A percentile compares a stretch with the other conserved stretches of the same genome.
phyloP scores from a whole-genome alignment of 805 yeast species.

The Starmerella floris region DNA sequence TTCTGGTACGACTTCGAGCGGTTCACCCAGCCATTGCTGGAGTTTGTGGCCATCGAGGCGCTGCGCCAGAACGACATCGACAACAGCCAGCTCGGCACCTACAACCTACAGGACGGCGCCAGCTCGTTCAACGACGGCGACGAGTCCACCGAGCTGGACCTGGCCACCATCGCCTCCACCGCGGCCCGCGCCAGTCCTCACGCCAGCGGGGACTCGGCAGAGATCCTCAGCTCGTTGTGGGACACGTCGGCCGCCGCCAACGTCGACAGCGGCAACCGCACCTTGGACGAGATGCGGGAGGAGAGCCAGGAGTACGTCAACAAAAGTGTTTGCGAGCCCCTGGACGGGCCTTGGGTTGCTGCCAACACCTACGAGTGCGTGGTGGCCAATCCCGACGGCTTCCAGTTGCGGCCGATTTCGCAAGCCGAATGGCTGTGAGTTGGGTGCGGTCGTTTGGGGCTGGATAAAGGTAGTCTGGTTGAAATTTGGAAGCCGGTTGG shows the following conservation, averaged over 20 bases:
- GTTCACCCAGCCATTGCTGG: conserved; percentile 64
- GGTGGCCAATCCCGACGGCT: conserved; percentile 34
- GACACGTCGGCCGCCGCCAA: background rate
- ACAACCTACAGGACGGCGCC: conserved; percentile 1
- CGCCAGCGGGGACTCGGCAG: background rate
- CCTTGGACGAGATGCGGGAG: conserved; percentile 72
- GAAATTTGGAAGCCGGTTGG: no score
- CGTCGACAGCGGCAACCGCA: conserved; percentile 21
- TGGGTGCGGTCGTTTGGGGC: no score
- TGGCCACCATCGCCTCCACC: background rate
- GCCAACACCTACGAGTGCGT: conserved; percentile 45
- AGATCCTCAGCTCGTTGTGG: background rate
- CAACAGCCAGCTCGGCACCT: conserved; percentile 8
- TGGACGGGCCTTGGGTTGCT: conserved; percentile 78
- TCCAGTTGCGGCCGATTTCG: conserved; percentile 28
- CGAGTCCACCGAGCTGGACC: conserved; percentile 1
- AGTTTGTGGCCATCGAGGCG: conserved; percentile 78
- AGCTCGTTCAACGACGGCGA: conserved; percentile 5
- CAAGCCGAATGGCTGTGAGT: conserved; percentile 36
- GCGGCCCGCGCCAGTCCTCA: background rate
- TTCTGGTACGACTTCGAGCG: conserved; percentile 70
- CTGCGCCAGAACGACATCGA: conserved; percentile 22
- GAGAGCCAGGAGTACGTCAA: conserved; percentile 57
- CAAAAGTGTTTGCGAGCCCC: conserved; percentile 51
- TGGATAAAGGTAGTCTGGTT: no score